phyloP scores from a whole-genome alignment of 768 basidiomycete genomes.

The Rhizopogon vesiculosus region DNA sequence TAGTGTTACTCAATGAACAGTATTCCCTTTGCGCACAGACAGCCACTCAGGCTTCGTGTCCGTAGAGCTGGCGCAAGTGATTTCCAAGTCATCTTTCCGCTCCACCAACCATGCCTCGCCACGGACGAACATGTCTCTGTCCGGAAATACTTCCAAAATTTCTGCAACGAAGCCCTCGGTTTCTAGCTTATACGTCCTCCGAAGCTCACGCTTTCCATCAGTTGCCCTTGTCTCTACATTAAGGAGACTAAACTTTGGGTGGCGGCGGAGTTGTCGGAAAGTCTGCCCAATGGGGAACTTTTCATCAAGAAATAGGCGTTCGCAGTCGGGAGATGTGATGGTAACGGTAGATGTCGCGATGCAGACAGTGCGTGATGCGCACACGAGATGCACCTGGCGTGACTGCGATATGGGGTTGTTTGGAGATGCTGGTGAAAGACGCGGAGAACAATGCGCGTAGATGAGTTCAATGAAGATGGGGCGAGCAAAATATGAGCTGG shows the following conservation, averaged over 20 bases:
- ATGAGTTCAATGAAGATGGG: conserved; percentile 56
- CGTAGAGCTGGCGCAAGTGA: not conserved
- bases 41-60: conserved; percentile 14
- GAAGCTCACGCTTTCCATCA: conserved; percentile 19
- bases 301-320: conserved; percentile 60
- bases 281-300: conserved; percentile 68
- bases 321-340: conserved; percentile 51
- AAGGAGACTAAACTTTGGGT: conserved; percentile 56
- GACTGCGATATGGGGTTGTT: conserved; percentile 52
- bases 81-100: conserved; percentile 6
- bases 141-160: conserved; percentile 66
- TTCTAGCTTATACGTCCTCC: conserved; percentile 48
- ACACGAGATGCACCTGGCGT: conserved; percentile 62
- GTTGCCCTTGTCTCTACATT: conserved; percentile 35
- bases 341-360: conserved; percentile 63
- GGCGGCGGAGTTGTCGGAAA: conserved; percentile 48
- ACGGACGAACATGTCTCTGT: conserved; percentile 57
- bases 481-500: conserved; percentile 60
- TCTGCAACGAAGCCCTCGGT: conserved; percentile 60
- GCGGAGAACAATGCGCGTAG: conserved; percentile 42
- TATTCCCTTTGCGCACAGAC: not conserved
- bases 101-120: conserved; percentile 52
- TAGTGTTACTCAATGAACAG: conserved; percentile 5
- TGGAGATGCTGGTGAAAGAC: conserved; percentile 35
- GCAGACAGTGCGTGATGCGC: conserved; percentile 50